Conservation (phyloP, 495 filamentous ascomycete genomes). For the Neurospora sp. region DNA sequence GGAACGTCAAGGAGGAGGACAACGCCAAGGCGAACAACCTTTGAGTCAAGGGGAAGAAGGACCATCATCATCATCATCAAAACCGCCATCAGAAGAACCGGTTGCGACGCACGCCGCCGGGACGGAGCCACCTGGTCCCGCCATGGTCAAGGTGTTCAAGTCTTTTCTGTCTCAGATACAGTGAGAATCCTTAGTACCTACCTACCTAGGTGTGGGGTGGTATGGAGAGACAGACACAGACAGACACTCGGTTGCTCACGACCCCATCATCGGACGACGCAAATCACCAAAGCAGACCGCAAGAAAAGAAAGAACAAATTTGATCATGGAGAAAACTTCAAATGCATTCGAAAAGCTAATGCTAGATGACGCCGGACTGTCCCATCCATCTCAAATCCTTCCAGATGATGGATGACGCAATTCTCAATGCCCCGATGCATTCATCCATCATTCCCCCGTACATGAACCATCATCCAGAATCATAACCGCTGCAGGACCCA, state of each 20-base stretch:
- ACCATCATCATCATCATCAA: background rate
- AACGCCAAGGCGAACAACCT: too few relatives aligned
- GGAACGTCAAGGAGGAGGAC: background rate
- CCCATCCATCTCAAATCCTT: background rate
- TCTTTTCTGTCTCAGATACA: background rate
- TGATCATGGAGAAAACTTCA: background rate
- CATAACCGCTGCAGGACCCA: background rate
- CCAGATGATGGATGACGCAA: background rate
- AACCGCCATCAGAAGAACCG: background rate
- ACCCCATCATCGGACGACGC: too few relatives aligned
- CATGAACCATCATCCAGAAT: background rate
- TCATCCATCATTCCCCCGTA: background rate
- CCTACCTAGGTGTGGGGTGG: too few relatives aligned
- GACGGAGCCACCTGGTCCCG: background rate
- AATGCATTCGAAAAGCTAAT: background rate
- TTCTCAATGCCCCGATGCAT: background rate
- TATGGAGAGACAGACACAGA: too few relatives aligned
- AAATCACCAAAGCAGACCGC: too few relatives aligned
- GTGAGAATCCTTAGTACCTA: too few relatives aligned
- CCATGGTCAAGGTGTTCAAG: background rate
- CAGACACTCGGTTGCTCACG: too few relatives aligned
- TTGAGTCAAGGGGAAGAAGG: background rate
- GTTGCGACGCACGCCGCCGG: background rate
- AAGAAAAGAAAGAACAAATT: too few relatives aligned
- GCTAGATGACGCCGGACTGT: background rate